A percentile compares a stretch with the other conserved stretches of the same genome.
These are phyloP conservation scores for Rhynchospora pubera DNA, from an alignment of 176 grass and related monocot genomes.

Conservation along the genomic window DNA sequence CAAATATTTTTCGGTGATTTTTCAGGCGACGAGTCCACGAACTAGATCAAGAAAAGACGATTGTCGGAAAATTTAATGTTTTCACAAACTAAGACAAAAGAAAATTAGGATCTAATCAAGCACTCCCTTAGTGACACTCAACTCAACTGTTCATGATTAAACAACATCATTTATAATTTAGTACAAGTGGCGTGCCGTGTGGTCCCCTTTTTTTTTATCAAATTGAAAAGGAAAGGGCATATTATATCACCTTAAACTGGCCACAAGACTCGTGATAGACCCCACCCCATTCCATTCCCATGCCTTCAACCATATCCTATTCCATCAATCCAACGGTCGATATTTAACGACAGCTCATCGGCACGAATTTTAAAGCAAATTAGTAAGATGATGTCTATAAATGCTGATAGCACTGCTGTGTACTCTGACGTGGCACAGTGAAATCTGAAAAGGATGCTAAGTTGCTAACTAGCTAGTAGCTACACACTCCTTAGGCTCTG, in stretches of 20 bases:
- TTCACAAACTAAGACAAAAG: not conserved
- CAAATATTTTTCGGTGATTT: too few species aligned
- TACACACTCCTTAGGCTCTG: not conserved
- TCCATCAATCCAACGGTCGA: not conserved
- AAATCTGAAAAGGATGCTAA: not conserved
- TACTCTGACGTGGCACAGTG: not conserved
- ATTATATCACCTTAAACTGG: not conserved
- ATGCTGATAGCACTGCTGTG: not conserved
- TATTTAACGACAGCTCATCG: not conserved
- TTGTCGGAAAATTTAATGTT: not conserved
- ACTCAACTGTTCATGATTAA: not conserved
- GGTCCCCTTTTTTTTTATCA: not conserved
- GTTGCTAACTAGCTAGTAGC: too few species aligned
- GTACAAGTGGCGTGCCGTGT: not conserved
- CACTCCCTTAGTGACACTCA: not conserved
- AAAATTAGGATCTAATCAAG: not conserved
- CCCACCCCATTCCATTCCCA: not conserved
- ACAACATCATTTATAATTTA: not conserved
- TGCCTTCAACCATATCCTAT: not conserved
- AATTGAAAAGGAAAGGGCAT: constrained; percentile 2
- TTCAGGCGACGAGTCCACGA: too few species aligned
- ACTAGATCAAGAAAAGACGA: not conserved
- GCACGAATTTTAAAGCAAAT: constrained; percentile 5
- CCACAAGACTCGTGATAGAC: not conserved
- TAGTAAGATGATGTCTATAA: not conserved